These are phyloP conservation scores for Uromyces viciae-fabae DNA, from an alignment of 1,284 basidiomycete species.

Conservation along the genomic window DNA sequence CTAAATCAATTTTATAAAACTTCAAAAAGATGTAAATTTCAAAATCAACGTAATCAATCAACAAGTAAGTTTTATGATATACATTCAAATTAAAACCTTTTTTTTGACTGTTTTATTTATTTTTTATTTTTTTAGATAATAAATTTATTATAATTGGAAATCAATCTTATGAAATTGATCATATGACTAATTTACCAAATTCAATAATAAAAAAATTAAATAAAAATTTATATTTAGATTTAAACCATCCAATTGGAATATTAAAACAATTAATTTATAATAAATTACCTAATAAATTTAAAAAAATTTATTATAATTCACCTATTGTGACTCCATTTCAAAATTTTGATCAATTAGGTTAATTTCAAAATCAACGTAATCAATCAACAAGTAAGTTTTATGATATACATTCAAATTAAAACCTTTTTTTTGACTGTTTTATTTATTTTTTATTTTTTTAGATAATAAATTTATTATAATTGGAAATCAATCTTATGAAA, in stretches of 20 bases:
- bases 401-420: too few relatives aligned
- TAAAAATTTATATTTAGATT: conserved; percentile 70
- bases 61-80: too few relatives aligned
- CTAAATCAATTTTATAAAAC: too few relatives aligned
- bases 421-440: too few relatives aligned
- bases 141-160: not conserved
- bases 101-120: too few relatives aligned
- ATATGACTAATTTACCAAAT: conserved; percentile 77
- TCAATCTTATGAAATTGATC: conserved; percentile 66
- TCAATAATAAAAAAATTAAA: conserved; percentile 73
- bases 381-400: too few relatives aligned
- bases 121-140: not conserved
- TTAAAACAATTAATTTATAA: conserved; percentile 79
- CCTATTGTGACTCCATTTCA: too few relatives aligned
- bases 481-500: conserved; percentile 59
- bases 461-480: not conserved
- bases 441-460: not conserved
- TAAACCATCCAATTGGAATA: conserved; percentile 78
- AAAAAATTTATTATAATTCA: conserved; percentile 63
- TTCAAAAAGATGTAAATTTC: not conserved
- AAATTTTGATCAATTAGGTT: not conserved
- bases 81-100: too few relatives aligned
- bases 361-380: too few relatives aligned
- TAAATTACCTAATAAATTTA: conserved; percentile 64
- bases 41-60: too few relatives aligned